Base-by-base conservation (phyloP, 441 rosid species). In the Macaranga tanarius region DNA sequence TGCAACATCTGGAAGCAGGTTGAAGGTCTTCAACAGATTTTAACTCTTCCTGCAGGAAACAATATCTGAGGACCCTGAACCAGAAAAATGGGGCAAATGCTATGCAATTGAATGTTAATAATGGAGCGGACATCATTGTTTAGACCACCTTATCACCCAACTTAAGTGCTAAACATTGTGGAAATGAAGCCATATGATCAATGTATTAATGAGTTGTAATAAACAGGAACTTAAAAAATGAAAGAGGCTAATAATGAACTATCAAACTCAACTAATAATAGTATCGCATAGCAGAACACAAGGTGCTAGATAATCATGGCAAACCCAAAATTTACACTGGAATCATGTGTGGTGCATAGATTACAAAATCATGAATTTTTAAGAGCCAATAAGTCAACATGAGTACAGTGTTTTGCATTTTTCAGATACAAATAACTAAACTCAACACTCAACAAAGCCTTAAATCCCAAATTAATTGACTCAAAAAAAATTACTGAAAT, bases 1-100 rank as follows among this genome's bases (percentile, higher is more conserved):
- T 84, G 84, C 88, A 85, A 84, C 84, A 76, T 73, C 31, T 74
- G 12, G 89, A 87, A 73, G 89, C 84, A 48, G 73, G 83, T 65
- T 80, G 81, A 51, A 84, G 73, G 7, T 77, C 79, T 52, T 85
- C 85, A 5, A 84, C 28, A 10, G 81, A 79, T 73, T 85, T 85
- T 70, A 87, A 74, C 77, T 85, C 89, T 47, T 83, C 88, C 89
- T 87, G 86, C 57, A 71, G 42, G 20, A 63, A 65, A 58, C 42
- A 28, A 55, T 67, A 56, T 65, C 13, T 47, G 10, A 42, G 45
- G 9, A 42, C 45, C 5, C 7, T 10, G 11, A 42, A 5, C 12
- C 44, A 16, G 3, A 15, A 7, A 31, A 10, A 20, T 7, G 7
- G 25, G 50, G 19, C 19, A 12, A 44, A 42, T 22, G 1, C 12